These are phyloP conservation scores for Botrytis cinerea DNA, from an alignment of 2,329 filamentous ascomycete genomes.

Conservation along the genomic window DNA sequence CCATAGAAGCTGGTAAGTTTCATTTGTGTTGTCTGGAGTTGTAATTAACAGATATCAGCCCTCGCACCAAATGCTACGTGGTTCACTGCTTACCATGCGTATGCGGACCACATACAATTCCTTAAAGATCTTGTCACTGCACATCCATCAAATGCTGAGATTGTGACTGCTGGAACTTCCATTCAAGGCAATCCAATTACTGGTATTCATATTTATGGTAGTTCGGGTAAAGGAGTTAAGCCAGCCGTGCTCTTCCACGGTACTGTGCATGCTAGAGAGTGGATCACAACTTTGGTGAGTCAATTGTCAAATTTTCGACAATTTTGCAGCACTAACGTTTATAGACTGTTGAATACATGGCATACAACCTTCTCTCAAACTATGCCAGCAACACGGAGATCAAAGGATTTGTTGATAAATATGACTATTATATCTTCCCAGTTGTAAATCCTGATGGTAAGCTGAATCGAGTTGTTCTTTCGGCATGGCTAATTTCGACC, in stretches of 20 bases:
- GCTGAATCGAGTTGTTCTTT: conserved; percentile 17
- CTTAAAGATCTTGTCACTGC: conserved; percentile 49
- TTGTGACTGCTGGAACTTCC: conserved; percentile 53
- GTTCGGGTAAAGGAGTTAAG: conserved; percentile 46
- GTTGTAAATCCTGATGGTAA: conserved; percentile 62
- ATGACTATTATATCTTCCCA: conserved; percentile 67
- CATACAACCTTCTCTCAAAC: conserved; percentile 51
- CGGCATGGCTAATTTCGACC: neutral
- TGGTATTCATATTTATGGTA: conserved; percentile 57
- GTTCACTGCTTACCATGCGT: conserved; percentile 57
- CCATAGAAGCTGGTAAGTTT: conserved; percentile 16
- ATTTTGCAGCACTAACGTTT: neutral
- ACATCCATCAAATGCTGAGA: conserved; percentile 50
- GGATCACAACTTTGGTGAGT: conserved; percentile 53
- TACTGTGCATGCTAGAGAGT: conserved; percentile 61
- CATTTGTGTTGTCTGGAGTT: conserved; percentile 25
- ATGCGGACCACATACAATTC: conserved; percentile 53
- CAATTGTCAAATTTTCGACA: neutral
- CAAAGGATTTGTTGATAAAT: conserved; percentile 55
- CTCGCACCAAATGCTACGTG: conserved; percentile 45
- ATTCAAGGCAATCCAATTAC: conserved; percentile 48
- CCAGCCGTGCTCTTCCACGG: conserved; percentile 58
- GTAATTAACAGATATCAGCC: conserved; percentile 28
- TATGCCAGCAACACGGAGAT: conserved; percentile 47
- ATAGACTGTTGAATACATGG: conserved; percentile 53